phyloP scores from a whole-genome alignment of 768 basidiomycete genomes.

The Dioszegia hungarica region DNA sequence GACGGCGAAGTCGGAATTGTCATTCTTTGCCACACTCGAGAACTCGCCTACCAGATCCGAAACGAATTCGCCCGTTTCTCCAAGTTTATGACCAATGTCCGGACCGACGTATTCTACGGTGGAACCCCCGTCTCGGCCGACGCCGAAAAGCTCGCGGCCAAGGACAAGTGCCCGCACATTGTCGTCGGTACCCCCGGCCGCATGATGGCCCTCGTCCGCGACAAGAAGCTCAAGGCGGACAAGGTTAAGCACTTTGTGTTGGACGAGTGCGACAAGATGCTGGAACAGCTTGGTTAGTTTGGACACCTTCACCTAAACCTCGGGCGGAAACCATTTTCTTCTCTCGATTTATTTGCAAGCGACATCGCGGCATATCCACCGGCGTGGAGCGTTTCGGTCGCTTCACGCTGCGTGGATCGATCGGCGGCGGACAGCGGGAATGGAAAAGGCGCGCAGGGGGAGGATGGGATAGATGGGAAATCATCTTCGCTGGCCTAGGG shows the following conservation, averaged over 20 bases:
- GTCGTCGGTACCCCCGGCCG: constrained; percentile 98
- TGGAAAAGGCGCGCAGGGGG: background rate
- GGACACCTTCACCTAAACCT: background rate
- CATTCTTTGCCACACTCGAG: constrained; percentile 97
- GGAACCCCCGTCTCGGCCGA: constrained; percentile 93
- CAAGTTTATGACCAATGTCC: constrained; percentile 99
- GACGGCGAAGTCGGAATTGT: constrained; percentile 97
- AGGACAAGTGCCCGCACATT: constrained; percentile 96
- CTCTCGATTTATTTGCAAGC: background rate
- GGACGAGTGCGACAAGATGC: constrained; percentile 99
- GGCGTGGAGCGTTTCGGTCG: constrained; percentile 30
- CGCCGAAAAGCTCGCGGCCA: constrained; percentile 87
- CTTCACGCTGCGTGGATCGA: constrained; percentile 16
- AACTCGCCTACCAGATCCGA: constrained; percentile 99
- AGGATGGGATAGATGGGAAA: background rate
- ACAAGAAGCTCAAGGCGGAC: constrained; percentile 83
- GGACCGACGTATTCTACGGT: constrained; percentile 95
- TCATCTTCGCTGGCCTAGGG: too few species aligned
- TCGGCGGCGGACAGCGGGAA: background rate
- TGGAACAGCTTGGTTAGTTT: constrained; percentile 99
- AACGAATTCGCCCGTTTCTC: constrained; percentile 99
- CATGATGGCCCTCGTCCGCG: constrained; percentile 87
- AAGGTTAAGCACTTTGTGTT: constrained; percentile 99
- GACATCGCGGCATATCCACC: background rate
- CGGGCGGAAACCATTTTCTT: constrained; percentile 51